Base-by-base conservation (phyloP, 2,329 filamentous ascomycete genomes). In the Penicillium sp. region DNA sequence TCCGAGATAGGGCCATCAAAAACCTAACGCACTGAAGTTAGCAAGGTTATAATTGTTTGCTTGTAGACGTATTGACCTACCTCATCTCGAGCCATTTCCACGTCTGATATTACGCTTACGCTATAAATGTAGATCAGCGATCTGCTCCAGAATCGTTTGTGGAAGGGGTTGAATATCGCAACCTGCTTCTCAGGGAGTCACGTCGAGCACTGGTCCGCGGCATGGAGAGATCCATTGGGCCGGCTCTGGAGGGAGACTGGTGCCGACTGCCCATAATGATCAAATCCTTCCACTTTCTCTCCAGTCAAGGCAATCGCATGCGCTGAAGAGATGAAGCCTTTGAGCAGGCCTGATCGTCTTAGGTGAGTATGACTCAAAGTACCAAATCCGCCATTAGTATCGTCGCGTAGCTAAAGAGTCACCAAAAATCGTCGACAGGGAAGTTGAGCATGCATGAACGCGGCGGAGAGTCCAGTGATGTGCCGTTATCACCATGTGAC, bases 51-150 rank as follows among this genome's bases (percentile, higher is more conserved):
- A 11, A 23, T 23, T 11, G 6, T 6, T 11, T 23, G 11, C 11
- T 11, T 23, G 6, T 27, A 13, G 11, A 6, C 26, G 15, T 14
- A 40, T 15, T 50, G 41, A 55, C 66, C 36, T 59, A 92, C 85
- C 77, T 96, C 90, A 61, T 95, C 86, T 35, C 93, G 87, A 13
- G 92, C 90, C 92, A 98, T 96, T 62, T 95, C 90, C n/a, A 96
- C 89, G 64, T 95, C 87, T 51, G 87, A 87, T 53, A 95, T 82
- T 52, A 95, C 82, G 65, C 86, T 94, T 23, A 81, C 65, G 50
- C 70, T 75, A 47, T 4, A 36, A 6, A 17, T 11, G n/a, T 28
- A 20, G 13, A 36, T 63, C 31, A 61, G 55, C 28, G 32, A 32
- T 43, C 14, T 18, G 7, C 25, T 33, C 18, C 35, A 35, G 32